These are phyloP conservation scores for Spiraea crenata DNA, from an alignment of 331 rosid species.

Conservation along the genomic window DNA sequence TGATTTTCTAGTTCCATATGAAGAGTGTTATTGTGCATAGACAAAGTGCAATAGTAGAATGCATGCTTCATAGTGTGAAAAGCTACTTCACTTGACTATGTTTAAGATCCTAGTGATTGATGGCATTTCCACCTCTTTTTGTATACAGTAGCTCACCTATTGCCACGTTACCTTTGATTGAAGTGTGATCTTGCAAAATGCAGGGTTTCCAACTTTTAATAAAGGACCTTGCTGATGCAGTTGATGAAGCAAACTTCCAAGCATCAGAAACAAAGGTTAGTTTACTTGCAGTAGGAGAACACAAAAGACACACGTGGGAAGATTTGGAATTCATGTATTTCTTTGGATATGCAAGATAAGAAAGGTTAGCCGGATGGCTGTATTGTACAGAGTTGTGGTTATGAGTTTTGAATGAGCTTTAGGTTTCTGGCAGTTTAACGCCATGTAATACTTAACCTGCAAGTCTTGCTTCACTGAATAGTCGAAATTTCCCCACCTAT, in stretches of 20 bases:
- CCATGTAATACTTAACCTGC: not conserved
- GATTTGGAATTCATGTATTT: not conserved
- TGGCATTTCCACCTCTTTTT: not conserved
- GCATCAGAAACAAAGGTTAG: slow-evolving; percentile 63
- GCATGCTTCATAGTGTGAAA: not conserved
- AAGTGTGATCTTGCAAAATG: slow-evolving; percentile 9
- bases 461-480: not conserved
- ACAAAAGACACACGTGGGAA: not conserved
- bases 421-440: not conserved
- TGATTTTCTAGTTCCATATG: not conserved
- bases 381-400: not conserved
- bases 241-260: slow-evolving; percentile 28
- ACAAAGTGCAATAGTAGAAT: not conserved
- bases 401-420: not conserved
- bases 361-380: not conserved
- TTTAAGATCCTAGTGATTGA: not conserved
- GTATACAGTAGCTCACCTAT: not conserved
- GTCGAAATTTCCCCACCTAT: not conserved
- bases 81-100: not conserved
- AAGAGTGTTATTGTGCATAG: not conserved
- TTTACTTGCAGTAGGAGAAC: not conserved
- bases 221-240: slow-evolving; percentile 35
- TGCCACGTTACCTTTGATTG: slow-evolving; percentile 13
- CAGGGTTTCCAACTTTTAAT: slow-evolving; percentile 46
- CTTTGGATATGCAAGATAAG: not conserved